A percentile compares a stretch with the other conserved stretches of the same genome.
These are phyloP conservation scores for Tetragonia tetragonoides DNA, from an alignment of 148 eudicot species.

Conservation along the genomic window DNA sequence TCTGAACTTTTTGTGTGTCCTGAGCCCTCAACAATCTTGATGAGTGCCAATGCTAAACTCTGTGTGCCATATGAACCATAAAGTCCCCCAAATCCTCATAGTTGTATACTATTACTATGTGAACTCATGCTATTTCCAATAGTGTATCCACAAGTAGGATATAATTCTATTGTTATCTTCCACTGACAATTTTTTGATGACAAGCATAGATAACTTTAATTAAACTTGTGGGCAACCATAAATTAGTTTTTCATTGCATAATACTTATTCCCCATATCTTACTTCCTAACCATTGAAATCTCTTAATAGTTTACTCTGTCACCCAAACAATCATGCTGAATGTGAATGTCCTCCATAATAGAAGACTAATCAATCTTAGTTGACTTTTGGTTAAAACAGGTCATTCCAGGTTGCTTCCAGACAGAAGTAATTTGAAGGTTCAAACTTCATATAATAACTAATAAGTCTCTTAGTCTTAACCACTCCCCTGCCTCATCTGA, in stretches of 20 bases:
- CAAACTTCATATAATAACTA: not conserved
- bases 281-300: no score
- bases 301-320: not conserved
- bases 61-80: not conserved
- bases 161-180: no score
- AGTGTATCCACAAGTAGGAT: no score
- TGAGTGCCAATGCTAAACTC: not conserved
- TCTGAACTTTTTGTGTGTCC: not conserved
- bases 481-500: not conserved
- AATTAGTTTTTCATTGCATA: not conserved
- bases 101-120: not conserved
- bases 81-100: not conserved
- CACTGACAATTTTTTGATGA: not conserved
- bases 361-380: not conserved
- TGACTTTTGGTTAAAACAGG: not conserved
- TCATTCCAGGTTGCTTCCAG: not conserved
- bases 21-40: not conserved
- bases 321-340: not conserved
- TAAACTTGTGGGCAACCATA: not conserved
- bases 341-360: no score
- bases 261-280: not conserved
- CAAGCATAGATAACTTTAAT: not conserved
- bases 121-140: no score
- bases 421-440: not conserved
- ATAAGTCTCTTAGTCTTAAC: not conserved